A percentile compares a stretch with the other conserved stretches of the same genome.
phyloP scores from a whole-genome alignment of 768 basidiomycete genomes.

The Strobilomyces dryophilus region DNA sequence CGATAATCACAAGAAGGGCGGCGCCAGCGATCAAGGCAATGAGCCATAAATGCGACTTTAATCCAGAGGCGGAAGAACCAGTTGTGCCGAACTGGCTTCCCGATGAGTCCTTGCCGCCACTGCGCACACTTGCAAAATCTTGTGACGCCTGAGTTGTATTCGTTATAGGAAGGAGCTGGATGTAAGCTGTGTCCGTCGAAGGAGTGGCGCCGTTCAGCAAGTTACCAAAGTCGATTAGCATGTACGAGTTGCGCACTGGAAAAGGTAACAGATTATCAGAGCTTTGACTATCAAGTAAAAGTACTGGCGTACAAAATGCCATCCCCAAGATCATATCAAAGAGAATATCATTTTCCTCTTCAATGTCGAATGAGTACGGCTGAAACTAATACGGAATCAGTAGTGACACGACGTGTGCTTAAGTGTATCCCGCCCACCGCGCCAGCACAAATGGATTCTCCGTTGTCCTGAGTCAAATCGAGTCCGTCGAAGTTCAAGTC shows the following conservation, averaged over 20 bases:
- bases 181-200: slow-evolving; percentile 44
- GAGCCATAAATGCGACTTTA: slow-evolving; percentile 1
- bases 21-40: slow-evolving; percentile 16
- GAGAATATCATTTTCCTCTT: slow-evolving; percentile 1
- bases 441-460: slow-evolving; percentile 35
- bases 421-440: slow-evolving; percentile 34
- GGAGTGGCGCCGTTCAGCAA: slow-evolving; percentile 43
- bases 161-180: slow-evolving; percentile 61
- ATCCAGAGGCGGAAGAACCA: slow-evolving; percentile 28
- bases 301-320: slow-evolving; percentile 48
- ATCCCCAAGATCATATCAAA: slow-evolving; percentile 72
- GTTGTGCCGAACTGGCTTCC: slow-evolving; percentile 35
- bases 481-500: slow-evolving; percentile 42
- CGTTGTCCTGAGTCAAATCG: slow-evolving; percentile 10
- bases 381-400: slow-evolving; percentile 50
- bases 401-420: not conserved
- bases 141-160: slow-evolving; percentile 36
- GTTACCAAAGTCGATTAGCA: slow-evolving; percentile 62
- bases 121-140: slow-evolving; percentile 15
- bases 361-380: slow-evolving; percentile 52
- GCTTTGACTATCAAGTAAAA: not conserved
- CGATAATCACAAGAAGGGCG: slow-evolving; percentile 4
- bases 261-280: not conserved
- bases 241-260: slow-evolving; percentile 63
- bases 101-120: slow-evolving; percentile 20